Percentiles rank a stretch among this genome's conserved stretches.
phyloP scores from a whole-genome alignment of 352 stramenopile genomes.

The Phytophthora europaea region DNA sequence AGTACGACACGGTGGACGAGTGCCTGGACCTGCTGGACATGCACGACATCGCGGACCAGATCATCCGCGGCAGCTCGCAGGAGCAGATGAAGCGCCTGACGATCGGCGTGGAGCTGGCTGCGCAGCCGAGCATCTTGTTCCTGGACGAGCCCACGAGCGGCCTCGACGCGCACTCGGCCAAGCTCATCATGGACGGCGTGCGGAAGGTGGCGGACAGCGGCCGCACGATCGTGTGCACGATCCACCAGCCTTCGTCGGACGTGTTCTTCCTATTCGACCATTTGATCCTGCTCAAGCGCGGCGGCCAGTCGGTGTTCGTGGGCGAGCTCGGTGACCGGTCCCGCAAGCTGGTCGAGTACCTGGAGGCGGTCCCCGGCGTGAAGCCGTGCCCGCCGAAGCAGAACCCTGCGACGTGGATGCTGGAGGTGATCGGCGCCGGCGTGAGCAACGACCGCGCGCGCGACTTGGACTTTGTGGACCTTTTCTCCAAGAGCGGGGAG shows the following conservation, averaged over 20 bases:
- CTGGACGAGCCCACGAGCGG: slow-evolving; percentile 76
- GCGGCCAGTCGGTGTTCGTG: slow-evolving; percentile 76
- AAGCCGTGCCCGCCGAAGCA: slow-evolving; percentile 41
- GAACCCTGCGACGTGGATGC: slow-evolving; percentile 37
- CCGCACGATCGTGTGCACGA: slow-evolving; percentile 33
- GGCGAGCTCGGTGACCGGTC: slow-evolving; percentile 68
- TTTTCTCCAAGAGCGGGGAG: slow-evolving; percentile 37
- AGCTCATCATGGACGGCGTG: slow-evolving; percentile 81
- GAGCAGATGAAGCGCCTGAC: slow-evolving; percentile 58
- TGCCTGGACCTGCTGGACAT: slow-evolving; percentile 41
- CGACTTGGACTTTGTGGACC: slow-evolving; percentile 37
- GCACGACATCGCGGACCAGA: slow-evolving; percentile 43
- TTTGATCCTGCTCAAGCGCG: slow-evolving; percentile 68
- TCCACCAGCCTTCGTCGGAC: slow-evolving; percentile 38
- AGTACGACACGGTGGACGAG: slow-evolving; percentile 42
- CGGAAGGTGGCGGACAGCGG: slow-evolving; percentile 76
- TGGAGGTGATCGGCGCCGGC: slow-evolving; percentile 12
- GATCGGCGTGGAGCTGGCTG: slow-evolving; percentile 90
- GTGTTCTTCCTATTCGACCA: slow-evolving; percentile 85
- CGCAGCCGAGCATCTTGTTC: slow-evolving; percentile 78
- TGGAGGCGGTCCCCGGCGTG: slow-evolving; percentile 41
- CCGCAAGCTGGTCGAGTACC: too few species aligned
- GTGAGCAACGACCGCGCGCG: too few species aligned
- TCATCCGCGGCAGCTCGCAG: slow-evolving; percentile 44
- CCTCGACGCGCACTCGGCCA: slow-evolving; percentile 80